Base-by-base conservation (phyloP, 2,329 filamentous ascomycete genomes). In the Aspergillus tamarii region DNA sequence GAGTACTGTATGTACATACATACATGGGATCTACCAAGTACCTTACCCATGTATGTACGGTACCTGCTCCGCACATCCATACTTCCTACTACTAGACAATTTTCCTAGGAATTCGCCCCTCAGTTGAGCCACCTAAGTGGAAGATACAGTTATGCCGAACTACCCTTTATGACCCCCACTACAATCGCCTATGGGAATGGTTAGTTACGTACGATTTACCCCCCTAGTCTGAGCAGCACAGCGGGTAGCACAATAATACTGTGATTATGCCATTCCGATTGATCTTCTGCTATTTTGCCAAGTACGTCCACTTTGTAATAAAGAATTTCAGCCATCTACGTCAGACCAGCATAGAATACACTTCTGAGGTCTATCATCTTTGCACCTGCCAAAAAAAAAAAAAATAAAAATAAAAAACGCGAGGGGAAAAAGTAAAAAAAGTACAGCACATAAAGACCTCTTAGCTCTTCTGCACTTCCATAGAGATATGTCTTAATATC, bases 101-200 rank as follows among this genome's bases (percentile, higher is more conserved):
- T 59, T 53, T 21, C 46, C 34, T 59, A n/a, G 48, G 48, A 52
- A 52, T 32, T 21, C 57, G 57, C 57, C 57, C 57, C 57, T 59
- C 46, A 34, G 21, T 23, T 19, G 30, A 9, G 28, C 45, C 11
- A 48, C 23, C 43, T 46, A 11, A 46, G 23, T 16, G 48, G 46
- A 30, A 34, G 28, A 52, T 52, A 34, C 19, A 52, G 26, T 52
- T 52, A 52, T 60, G 58, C 58, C 61, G 39, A 57, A 59, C 36
- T 53, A 59, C 46, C 61, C 61, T 58, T 55, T 21, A 34, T 56
- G 36, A 46, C 43, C 61, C 61, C 61, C 61, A 63, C 61, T 55
- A 50, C 43, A 57, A 53, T 63, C 57, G 28, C 26, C 19, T 52
- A 52, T 52, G 48, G 12, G 48, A 52, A 21, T 52, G 28, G 48